Evolutionary conservation across 257 asterid genomes (phyloP).

Genomic region (Paulownia fortunei): DNA sequence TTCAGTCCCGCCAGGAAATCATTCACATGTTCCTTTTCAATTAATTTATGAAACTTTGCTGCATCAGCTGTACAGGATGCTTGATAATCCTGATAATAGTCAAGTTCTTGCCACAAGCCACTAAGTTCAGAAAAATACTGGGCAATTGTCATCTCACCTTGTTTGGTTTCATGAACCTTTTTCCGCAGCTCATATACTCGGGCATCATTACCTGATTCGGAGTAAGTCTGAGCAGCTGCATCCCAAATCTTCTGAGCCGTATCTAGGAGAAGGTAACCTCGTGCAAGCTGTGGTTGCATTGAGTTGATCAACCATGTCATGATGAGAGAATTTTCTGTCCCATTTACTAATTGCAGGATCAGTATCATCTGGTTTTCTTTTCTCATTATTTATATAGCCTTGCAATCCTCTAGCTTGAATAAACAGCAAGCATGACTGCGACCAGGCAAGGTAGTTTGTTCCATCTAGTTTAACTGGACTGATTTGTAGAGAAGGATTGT

Average conservation of each 20-base stretch:
- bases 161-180: background rate
- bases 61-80: background rate
- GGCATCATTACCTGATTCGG: background rate
- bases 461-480: too few relatives aligned
- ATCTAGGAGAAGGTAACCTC: background rate
- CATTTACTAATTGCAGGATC: background rate
- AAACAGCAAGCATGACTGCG: too few relatives aligned
- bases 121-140: background rate
- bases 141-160: background rate
- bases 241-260: background rate
- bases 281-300: background rate
- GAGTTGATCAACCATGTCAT: constrained; percentile 1
- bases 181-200: background rate
- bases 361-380: too few relatives aligned
- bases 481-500: too few relatives aligned
- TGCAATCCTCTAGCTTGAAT: too few relatives aligned
- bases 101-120: background rate
- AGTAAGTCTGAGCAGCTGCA: background rate
- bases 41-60: background rate
- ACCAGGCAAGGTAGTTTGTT: too few relatives aligned
- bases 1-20: too few relatives aligned
- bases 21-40: too few relatives aligned
- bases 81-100: background rate
- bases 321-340: background rate
- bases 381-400: too few relatives aligned